Evolutionary conservation across 2,329 filamentous ascomycete genomes (phyloP).

Genomic region (Talaromyces rugulosus): DNA sequence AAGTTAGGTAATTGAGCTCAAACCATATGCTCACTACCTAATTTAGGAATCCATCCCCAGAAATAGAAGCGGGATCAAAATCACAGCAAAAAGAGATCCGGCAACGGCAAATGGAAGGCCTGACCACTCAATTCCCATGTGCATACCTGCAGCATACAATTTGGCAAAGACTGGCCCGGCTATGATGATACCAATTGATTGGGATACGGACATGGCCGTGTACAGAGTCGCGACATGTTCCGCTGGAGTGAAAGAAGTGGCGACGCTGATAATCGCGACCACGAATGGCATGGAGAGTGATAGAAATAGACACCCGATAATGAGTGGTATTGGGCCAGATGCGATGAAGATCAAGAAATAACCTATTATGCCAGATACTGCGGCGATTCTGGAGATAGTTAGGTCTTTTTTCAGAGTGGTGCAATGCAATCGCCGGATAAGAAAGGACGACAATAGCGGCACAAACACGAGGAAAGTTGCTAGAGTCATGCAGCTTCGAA

Average conservation of each 20-base stretch:
- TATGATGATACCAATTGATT: slow-evolving; percentile 18
- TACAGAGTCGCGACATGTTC: slow-evolving; percentile 28
- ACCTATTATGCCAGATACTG: slow-evolving; percentile 19
- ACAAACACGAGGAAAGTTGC: slow-evolving; percentile 20
- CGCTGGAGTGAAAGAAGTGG: slow-evolving; percentile 20
- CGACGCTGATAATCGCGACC: slow-evolving; percentile 22
- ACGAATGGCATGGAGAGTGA: slow-evolving; percentile 24
- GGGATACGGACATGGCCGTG: slow-evolving; percentile 21
- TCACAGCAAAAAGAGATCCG: too few relatives aligned
- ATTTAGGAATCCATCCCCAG: too few relatives aligned
- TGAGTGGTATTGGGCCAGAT: slow-evolving; percentile 15
- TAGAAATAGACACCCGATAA: slow-evolving; percentile 20
- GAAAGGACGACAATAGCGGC: slow-evolving; percentile 17
- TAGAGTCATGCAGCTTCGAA: slow-evolving; percentile 21
- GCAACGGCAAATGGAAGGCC: slow-evolving; percentile 25
- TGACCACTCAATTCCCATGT: slow-evolving; percentile 22
- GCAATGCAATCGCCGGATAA: slow-evolving; percentile 16
- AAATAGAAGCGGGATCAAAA: too few relatives aligned
- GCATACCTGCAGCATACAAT: slow-evolving; percentile 21
- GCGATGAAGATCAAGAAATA: slow-evolving; percentile 17
- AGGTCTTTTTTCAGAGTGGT: slow-evolving; percentile 19
- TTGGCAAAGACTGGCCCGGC: slow-evolving; percentile 25
- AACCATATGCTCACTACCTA: too few relatives aligned
- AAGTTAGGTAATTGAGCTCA: too few relatives aligned
- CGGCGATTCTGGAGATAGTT: slow-evolving; percentile 18